phyloP scores from a whole-genome alignment of 1,284 basidiomycete species.

The Microstroma glucosiphilum region DNA sequence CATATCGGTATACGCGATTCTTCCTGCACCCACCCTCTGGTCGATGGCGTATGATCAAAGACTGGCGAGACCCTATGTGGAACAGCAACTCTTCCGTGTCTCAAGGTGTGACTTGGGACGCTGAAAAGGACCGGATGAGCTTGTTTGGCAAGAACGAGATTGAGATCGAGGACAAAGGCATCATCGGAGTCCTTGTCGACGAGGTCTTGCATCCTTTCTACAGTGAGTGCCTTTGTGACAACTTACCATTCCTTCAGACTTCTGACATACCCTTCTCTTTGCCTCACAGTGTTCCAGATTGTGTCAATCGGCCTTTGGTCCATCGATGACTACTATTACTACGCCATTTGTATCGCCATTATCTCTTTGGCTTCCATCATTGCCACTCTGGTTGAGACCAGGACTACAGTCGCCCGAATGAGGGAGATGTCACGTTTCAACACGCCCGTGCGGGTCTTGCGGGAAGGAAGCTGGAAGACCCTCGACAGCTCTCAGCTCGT shows the following conservation, averaged over 20 bases:
- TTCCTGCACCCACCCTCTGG: constrained; percentile 77
- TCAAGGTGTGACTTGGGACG: constrained; percentile 33
- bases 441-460: constrained; percentile 69
- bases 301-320: constrained; percentile 92
- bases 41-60: constrained; percentile 72
- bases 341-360: constrained; percentile 91
- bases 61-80: constrained; percentile 87
- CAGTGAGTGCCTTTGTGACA: constrained; percentile 12
- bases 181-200: constrained; percentile 74
- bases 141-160: constrained; percentile 85
- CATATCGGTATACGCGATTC: constrained; percentile 80
- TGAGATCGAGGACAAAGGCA: constrained; percentile 82
- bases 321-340: constrained; percentile 83
- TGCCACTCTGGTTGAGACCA: constrained; percentile 86
- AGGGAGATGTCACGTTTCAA: constrained; percentile 90
- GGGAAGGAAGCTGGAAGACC: constrained; percentile 57
- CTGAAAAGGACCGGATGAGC: constrained; percentile 48
- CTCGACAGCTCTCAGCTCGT: constrained; percentile 75
- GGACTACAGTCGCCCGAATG: constrained; percentile 80
- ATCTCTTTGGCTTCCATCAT: constrained; percentile 81
- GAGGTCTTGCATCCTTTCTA: constrained; percentile 51
- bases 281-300: constrained; percentile 79
- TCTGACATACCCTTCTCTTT: constrained; percentile 14
- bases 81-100: constrained; percentile 55
- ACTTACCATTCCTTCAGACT: too few species aligned